Evolutionary conservation across 1,139 yeast genomes (phyloP), one percentile per base, ranked within the genome.

Genomic region (Insectozyma bohioensis): DNA sequence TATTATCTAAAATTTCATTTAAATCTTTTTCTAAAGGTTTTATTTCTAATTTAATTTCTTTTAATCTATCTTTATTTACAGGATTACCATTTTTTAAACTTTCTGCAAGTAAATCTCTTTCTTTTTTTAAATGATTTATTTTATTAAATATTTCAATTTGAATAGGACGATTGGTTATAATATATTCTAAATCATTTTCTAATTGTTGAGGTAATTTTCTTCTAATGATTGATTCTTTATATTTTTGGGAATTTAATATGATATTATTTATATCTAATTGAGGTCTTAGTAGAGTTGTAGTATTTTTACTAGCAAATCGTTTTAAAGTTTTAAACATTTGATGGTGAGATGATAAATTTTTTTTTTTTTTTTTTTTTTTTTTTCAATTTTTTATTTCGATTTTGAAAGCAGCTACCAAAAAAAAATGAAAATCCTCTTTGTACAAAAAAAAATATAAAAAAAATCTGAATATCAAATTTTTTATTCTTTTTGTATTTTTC

Each of bases 201-300:
- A 35, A 54, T 27, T 31, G 55, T 39, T 35, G 56, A 39, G 43
- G 58, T 15, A 35, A 64, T 47, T 67, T 63, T 41, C 92, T 63
- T 34, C 72, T 57, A 4, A 46, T 42, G 2, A 81, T 65, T n/a
- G 80, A 71, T 2, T 61, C 63, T 18, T 65, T 52, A 44, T 72
- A 74, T 17, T 41, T 49, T 2, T 58, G 58, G 2, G 68, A 46
- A 24, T 70, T 58, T 2, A 51, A 48, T 2, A 75, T 48, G 3
- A 83, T 64, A 0, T 55, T 48, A 47, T 71, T 75, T 35, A 76
- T 56, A 46, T 81, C 79, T 34, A 40, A 50, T 35, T 36, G 62
- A 20, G 58, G 56, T 45, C 38, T 35, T 8, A 34, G 35, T 19
- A 46, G 32, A 3, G 33, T 37, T 9, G 41, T 40, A 6, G 43